Base-by-base conservation (phyloP, 306 rosid genomes). In the Sophora flavescens region DNA sequence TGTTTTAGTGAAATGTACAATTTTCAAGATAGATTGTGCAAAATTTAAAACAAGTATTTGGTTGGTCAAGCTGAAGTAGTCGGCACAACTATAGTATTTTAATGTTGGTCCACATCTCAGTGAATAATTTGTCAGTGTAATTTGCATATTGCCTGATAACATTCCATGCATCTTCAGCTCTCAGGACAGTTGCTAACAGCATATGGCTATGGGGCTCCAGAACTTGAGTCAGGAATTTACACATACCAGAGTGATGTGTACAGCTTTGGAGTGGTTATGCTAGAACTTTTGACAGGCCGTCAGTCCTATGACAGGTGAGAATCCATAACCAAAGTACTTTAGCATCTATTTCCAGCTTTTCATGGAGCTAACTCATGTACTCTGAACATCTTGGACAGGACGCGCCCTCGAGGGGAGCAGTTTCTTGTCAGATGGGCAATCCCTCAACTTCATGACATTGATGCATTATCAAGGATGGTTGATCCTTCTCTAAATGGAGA, bases 231-330 rank as follows among this genome's bases (percentile, higher is more conserved):
- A 1, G 98, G 98, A 78, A 86, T 83, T 59, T 94, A 94, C 82
- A 94, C 97, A 7, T 70, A 70, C 58, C 91, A 88, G 75, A 91
- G 96, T 66, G 98, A 91, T 5, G 92, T 90, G 42, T 94, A 88
- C 87, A 94, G 98, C 77, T 94, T 94, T 17, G 98, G 98, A 38
- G 98, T 94, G 81, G 98, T 93, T 72, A 91, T 94, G 98, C 72
- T 94, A 78, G 98, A 94, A 85, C 87, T 94, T 82, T 82, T 94
- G 63, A 94, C 98, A 0, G 97, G 98, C 51, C 94, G 98, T 42
- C 76, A 80, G 86, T 91, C 98, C 69, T 83, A 86, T 61, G 97
- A 91, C 89, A 87, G 87, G 98, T 91, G 80, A 80, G 68, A 66
- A 30, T 30, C 58, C n/a, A 39, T 70, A 52, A 42, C 52, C 64